A percentile compares a stretch with the other conserved stretches of the same genome.
Conservation (phyloP, 257 asterid genomes). For the Solanum virginianum region DNA sequence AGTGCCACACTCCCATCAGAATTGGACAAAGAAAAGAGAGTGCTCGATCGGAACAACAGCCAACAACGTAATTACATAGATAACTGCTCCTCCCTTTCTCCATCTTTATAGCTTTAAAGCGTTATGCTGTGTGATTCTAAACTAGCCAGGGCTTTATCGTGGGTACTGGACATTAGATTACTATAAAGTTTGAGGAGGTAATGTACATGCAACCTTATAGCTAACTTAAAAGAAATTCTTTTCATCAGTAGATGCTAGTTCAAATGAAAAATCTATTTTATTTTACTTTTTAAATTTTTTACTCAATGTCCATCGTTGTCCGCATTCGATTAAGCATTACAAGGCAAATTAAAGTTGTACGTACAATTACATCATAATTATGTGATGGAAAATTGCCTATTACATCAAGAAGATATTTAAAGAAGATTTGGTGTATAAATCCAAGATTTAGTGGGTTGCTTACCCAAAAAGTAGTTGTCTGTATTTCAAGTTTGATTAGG, state of each 20-base stretch:
- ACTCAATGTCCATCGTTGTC: no score
- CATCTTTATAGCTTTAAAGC: no score
- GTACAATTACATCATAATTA: not conserved
- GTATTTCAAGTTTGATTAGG: not conserved
- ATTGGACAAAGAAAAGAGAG: no score
- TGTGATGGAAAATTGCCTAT: not conserved
- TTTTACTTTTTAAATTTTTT: no score
- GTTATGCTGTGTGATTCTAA: accelerated
- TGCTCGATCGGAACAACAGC: no score
- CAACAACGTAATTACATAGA: no score
- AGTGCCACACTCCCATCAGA: no score
- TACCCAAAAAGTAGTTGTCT: not conserved
- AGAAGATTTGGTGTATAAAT: slow-evolving; percentile 8
- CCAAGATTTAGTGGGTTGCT: slow-evolving; percentile 10
- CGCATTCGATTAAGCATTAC: not conserved
- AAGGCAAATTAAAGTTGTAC: not conserved
- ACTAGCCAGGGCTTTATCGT: not conserved
- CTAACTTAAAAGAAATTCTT: not conserved
- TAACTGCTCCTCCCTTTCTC: no score
- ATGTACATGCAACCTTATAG: not conserved
- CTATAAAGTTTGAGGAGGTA: not conserved
- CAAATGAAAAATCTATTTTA: not conserved
- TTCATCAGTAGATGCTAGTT: not conserved
- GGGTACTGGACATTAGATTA: not conserved
- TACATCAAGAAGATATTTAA: not conserved